Evolutionary conservation across 2,329 filamentous ascomycete species (phyloP).

Genomic region (Aspergillus sp.): DNA sequence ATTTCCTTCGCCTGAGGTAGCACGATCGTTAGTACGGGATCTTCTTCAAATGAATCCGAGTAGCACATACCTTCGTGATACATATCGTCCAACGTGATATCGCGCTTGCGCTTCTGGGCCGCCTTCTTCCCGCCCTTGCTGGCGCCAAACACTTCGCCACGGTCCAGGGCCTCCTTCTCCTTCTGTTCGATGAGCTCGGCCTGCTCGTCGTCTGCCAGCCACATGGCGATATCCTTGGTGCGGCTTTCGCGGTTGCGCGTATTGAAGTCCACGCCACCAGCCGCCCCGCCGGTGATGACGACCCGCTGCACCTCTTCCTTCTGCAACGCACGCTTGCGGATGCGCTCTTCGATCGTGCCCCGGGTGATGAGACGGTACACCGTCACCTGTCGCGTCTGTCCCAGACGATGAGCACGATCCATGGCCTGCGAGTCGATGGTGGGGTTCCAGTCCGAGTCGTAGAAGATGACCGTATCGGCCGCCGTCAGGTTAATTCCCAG

Average conservation of each 20-base stretch:
- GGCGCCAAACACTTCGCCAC: constrained; percentile 62
- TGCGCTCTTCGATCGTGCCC: constrained; percentile 95
- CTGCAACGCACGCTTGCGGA: constrained; percentile 92
- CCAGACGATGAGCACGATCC: constrained; percentile 96
- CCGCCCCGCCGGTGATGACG: constrained; percentile 83
- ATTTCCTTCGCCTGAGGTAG: constrained; percentile 78
- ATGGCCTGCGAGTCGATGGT: constrained; percentile 98
- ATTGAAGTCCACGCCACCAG: constrained; percentile 91
- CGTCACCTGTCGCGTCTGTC: constrained; percentile 92
- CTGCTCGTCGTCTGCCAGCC: constrained; percentile 96
- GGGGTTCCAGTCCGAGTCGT: constrained; percentile 99
- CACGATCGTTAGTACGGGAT: neutral
- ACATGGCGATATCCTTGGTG: constrained; percentile 97
- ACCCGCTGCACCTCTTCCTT: constrained; percentile 99
- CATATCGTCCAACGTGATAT: constrained; percentile 83
- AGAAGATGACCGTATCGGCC: constrained; percentile 98
- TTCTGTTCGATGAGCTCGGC: constrained; percentile 90
- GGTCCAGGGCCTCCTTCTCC: constrained; percentile 77
- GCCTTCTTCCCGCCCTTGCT: constrained; percentile 62
- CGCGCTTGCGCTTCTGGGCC: constrained; percentile 57
- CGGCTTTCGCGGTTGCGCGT: constrained; percentile 86
- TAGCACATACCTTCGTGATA: constrained; percentile 91
- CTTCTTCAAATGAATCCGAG: neutral
- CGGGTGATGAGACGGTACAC: constrained; percentile 97
- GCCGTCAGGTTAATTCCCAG: constrained; percentile 96